Base-by-base conservation (phyloP, 495 filamentous ascomycete genomes). In the Xylaria cubensis region DNA sequence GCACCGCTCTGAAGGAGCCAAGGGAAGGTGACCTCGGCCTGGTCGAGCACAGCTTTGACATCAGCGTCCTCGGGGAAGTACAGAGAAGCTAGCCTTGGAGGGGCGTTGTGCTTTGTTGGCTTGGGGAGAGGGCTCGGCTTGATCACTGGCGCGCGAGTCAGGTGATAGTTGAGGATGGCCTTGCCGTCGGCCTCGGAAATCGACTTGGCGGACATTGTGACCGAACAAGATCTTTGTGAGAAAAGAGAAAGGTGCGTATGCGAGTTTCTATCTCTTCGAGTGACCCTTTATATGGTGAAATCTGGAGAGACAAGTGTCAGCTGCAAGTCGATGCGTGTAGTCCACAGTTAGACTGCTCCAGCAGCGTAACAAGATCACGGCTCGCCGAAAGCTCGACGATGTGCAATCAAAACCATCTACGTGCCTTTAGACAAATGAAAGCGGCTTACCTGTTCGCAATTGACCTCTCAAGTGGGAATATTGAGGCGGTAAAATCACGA, bases 91-190 rank as follows among this genome's bases (percentile, higher is more conserved):
- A 99, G 93, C 82, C 90, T 93, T 77, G 96, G 85, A 67, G 97
- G 89, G 73, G 96, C 86, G 86, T 98, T 98, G 90, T 99, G 96
- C 81, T 90, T 96, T 71, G 90, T 80, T 73, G 93, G 87, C 74
- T 89, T 80, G 74, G 96, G 94, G 32, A 99, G 93, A 83, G 97
- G 93, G 78, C 94, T 94, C 64, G 96, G 94, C 91, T 97, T 97
- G 90, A 99, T 98, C 80, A 97, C 92, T 70, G 95, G 92, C 71
- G 96, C 94, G 79, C 96, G 92, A 76, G 96, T 99, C 88, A 99
- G 95, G 90, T 99, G 96, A 88, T 97, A 99, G 92, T 97, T 98
- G 88, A 99, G 88, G 88, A 99, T 98, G 87, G 96, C 96, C 92
- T 99, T 99, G 90, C 96, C 96, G 86, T 99, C 96, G 88, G 97